Conservation (phyloP, 2,329 filamentous ascomycete genomes). For the Neospermospora avenae region DNA sequence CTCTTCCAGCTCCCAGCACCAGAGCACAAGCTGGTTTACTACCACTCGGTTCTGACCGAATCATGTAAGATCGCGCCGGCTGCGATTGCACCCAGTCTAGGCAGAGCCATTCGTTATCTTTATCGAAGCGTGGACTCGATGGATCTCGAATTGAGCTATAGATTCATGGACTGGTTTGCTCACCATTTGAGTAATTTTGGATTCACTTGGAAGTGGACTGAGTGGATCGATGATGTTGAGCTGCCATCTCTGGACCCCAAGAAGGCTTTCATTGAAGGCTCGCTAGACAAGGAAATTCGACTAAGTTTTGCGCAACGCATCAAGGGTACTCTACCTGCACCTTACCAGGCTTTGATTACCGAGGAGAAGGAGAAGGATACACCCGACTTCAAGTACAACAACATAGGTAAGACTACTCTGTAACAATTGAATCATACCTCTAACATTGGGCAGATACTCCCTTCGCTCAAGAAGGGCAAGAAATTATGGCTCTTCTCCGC, state of each 20-base stretch:
- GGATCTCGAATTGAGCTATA: slow-evolving; percentile 80
- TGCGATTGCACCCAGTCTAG: slow-evolving; percentile 92
- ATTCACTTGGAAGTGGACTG: slow-evolving; percentile 98
- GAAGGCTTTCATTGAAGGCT: slow-evolving; percentile 89
- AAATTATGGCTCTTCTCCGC: slow-evolving; percentile 74
- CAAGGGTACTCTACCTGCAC: slow-evolving; percentile 83
- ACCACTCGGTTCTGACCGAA: slow-evolving; percentile 91
- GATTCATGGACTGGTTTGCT: slow-evolving; percentile 96
- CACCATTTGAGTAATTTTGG: slow-evolving; percentile 99
- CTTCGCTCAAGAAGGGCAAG: slow-evolving; percentile 79
- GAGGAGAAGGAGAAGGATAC: slow-evolving; percentile 90
- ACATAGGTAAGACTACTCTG: slow-evolving; percentile 57
- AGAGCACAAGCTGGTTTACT: slow-evolving; percentile 94
- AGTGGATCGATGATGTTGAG: slow-evolving; percentile 87
- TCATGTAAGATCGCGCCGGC: slow-evolving; percentile 93
- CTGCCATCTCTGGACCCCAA: slow-evolving; percentile 76
- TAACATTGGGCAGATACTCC: slow-evolving; percentile 57
- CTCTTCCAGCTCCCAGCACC: slow-evolving; percentile 82
- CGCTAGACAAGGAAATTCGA: slow-evolving; percentile 93
- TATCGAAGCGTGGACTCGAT: slow-evolving; percentile 79
- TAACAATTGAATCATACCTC: background rate
- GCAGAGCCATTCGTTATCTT: slow-evolving; percentile 86
- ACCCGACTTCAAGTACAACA: slow-evolving; percentile 89
- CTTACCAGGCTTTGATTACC: slow-evolving; percentile 77
- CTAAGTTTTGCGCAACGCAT: slow-evolving; percentile 95